Base-by-base conservation (phyloP, 1,284 basidiomycete genomes). In the Coniferiporia sulphurascens region DNA sequence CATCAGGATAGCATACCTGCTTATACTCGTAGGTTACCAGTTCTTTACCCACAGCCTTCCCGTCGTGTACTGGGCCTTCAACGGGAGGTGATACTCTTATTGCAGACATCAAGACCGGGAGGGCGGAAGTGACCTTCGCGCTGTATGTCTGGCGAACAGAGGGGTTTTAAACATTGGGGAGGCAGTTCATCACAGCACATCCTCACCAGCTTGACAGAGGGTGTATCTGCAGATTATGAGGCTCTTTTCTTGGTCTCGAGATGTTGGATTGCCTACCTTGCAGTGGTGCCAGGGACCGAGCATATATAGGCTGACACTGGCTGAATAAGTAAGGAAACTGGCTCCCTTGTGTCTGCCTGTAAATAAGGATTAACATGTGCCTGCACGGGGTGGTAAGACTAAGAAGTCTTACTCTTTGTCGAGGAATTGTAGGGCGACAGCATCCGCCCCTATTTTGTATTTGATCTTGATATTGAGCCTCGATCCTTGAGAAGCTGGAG, bases 371-470 rank as follows among this genome's bases (percentile, higher is more conserved):
- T 44, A 34, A 58, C 52, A 45, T 56, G 22, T 22, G 7, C 48
- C 6, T 7, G 8, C 9, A 22, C 12, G 46, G 12, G 55, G 4
- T 21, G 27, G 35, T 2, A n/a, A 19, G 6, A 35, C 36, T 35
- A 6, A 59, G 38, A 48, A 7, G 2, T 72, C 82, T 60, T 68
- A 91, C 86, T 89, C 85, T 66, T 93, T 90, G 43, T 84, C 84
- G 35, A 98, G 81, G 94, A 95, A 99, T 62, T 96, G 95, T n/a
- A 99, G 76, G 0, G 95, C 93, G 10, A 86, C 91, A 70, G 87
- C 89, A 35, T 85, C 76, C 59, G 83, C 76, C 3, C 91, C 92
- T 1, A 94, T 96, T 41, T 80, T 78, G 71, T 94, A 94, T 48
- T 66, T 72, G 60, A 96, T 76, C 36, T 76, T 78, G 53, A 93